Percentiles rank a stretch among this genome's conserved stretches.
Conservation (phyloP, 805 yeast genomes). For the Zygotorulaspora florentina region DNA sequence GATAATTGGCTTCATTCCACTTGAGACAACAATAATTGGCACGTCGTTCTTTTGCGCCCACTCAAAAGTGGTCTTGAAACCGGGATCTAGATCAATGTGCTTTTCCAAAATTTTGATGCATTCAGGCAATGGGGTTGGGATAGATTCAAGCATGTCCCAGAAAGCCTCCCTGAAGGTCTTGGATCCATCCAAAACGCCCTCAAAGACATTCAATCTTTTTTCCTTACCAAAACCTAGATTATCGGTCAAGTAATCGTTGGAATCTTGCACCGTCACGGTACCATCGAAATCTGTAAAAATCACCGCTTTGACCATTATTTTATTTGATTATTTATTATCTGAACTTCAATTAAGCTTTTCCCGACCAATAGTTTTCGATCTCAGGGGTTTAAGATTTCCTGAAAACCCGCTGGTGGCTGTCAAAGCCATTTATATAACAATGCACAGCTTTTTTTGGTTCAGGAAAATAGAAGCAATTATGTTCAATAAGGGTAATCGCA, state of each 20-base stretch:
- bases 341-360: not conserved
- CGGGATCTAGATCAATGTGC: conserved; percentile 79
- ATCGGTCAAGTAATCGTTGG: conserved; percentile 89
- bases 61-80: conserved; percentile 73
- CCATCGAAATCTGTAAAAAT: conserved; percentile 98
- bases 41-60: conserved; percentile 71
- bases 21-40: conserved; percentile 82
- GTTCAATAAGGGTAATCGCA: not conserved
- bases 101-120: conserved; percentile 68
- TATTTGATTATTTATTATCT: not conserved
- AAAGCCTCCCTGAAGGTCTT: conserved; percentile 78
- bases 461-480: not conserved
- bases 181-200: conserved; percentile 65
- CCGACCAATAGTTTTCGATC: not conserved
- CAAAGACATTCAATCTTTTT: conserved; percentile 62
- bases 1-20: conserved; percentile 93
- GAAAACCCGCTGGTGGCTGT: not conserved
- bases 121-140: conserved; percentile 70
- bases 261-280: conserved; percentile 91
- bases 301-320: conserved; percentile 53
- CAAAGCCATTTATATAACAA: not conserved
- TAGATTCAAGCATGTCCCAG: conserved; percentile 75
- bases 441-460: not conserved
- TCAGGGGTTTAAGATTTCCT: not conserved
- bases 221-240: conserved; percentile 78